Base-by-base conservation (phyloP, 805 yeast species). In the Metschnikowia koreensis region DNA sequence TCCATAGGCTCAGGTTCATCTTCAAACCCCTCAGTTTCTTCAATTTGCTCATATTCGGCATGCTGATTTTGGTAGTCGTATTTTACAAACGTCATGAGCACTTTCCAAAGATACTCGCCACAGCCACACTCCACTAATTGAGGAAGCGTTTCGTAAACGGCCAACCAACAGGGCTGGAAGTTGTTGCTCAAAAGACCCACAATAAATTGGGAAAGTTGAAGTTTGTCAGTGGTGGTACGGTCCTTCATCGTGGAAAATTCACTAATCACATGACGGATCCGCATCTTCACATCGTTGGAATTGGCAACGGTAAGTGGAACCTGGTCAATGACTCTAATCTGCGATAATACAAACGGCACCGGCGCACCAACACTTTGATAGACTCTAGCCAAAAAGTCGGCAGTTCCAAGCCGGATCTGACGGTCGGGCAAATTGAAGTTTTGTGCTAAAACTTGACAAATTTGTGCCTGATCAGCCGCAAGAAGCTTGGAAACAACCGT, bases 91-190 rank as follows among this genome's bases (percentile, higher is more conserved):
- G 64, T 60, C 38, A 67, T 66, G 0, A 83, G 69, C 16, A 81
- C 61, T 0, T 73, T 63, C 96, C 97, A 90, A 0, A 87, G 70
- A 11, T 71, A 45, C 0, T 66, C 68, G 15, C 76, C 73, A 39
- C 71, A 64, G 3, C 54, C 51, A 5, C 47, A 49, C 12, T 48
- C 48, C 26, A 74, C 67, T 9, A 86, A 66, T 3, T 66, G 61
- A 1, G 84, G 81, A 5, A 89, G 62, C 4, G 80, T 77, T 54
- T 86, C 93, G 48, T 76, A 70, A 1, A 87, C 87, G 6, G 87
- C 90, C 16, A 81, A 79, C 96, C 97, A 91, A 12, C 87, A 77
- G 0, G 98, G 98, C 50, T 89, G 87, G 59, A 93, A 90, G 52
- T 81, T 80, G 34, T 84, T 83, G 4, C 89, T 75, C 41, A 92